Base-by-base conservation (phyloP, 345 rosid genomes). In the Nephelium lappaceum region DNA sequence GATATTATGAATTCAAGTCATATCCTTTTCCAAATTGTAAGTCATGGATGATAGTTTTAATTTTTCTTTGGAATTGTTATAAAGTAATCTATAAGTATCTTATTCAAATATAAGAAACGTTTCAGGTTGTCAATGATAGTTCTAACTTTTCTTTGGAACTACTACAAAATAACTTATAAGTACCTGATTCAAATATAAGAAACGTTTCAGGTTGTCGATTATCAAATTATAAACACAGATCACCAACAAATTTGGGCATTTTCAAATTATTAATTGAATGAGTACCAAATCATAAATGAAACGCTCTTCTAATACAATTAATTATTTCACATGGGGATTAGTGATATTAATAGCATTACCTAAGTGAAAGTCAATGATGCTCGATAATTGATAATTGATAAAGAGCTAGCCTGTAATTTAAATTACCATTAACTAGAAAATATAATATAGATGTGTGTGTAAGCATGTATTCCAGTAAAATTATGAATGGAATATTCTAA, bases 291-390 rank as follows among this genome's bases (percentile, higher is more conserved):
- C 80, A 81, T 81, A 39, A 19, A 74, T 70, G 73, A 70, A 72
- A 43, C 39, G 51, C 23, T 76, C 69, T 76, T 81, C 69, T 64
- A 66, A 55, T n/a, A 42, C 77, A 71, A 65, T 81, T 45, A 81
- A 73, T 74, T 69, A 41, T 60, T 38, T 25, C 79, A 75, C 79
- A 78, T 78, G 82, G 82, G 63, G 42, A 47, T 47, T 5, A 45
- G 43, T 5, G 43, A 62, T 74, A 66, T 61, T 69, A 49, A 51
- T 68, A 53, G 25, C 63, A 49, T 45, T n/a, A 74, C 60, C 60
- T 8, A 62, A 63, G 27, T 19, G 45, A 8, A 63, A 49, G 78
- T 65, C 78, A 64, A 75, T 72, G 49, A 42, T n/a, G n/a, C n/a
- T n/a, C n/a, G n/a, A n/a, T 63, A 45, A 43, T 11, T 9, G 19